Evolutionary conservation across 2,329 filamentous ascomycete species (phyloP).

Genomic region (Pseudopithomyces chartarum): DNA sequence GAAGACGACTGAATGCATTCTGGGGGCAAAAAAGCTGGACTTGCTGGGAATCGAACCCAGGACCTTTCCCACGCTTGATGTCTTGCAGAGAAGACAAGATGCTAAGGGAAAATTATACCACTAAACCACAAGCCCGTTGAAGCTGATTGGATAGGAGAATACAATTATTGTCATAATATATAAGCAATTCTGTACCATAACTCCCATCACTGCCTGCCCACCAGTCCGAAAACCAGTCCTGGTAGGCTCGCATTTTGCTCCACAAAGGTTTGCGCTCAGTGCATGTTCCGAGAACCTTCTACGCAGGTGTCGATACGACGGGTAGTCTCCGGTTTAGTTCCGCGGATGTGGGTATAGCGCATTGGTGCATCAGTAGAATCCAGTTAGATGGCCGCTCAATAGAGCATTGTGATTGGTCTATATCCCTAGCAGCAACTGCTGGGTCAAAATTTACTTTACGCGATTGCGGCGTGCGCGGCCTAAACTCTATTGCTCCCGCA

Average conservation of each 20-base stretch:
- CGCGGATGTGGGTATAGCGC: too few species aligned
- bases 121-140: constrained; percentile 1
- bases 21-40: background rate
- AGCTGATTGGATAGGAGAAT: background rate
- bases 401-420: background rate
- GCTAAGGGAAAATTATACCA: constrained; percentile 4
- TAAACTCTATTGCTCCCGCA: background rate
- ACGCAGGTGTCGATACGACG: too few species aligned
- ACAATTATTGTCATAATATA: background rate
- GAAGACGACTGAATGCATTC: too few species aligned
- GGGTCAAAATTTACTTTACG: background rate
- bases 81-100: background rate
- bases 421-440: background rate
- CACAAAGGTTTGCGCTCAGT: too few species aligned
- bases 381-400: background rate
- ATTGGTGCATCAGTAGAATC: background rate
- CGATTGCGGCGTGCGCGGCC: background rate
- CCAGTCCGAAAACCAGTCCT: too few species aligned
- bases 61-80: background rate
- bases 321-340: too few species aligned
- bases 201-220: too few species aligned
- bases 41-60: constrained; percentile 6
- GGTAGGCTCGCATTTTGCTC: too few species aligned
- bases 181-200: too few species aligned
- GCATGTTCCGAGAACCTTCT: too few species aligned